These are phyloP conservation scores for Coleophoma crateriformis DNA, from an alignment of 2,329 filamentous ascomycete genomes.

Conservation along the genomic window DNA sequence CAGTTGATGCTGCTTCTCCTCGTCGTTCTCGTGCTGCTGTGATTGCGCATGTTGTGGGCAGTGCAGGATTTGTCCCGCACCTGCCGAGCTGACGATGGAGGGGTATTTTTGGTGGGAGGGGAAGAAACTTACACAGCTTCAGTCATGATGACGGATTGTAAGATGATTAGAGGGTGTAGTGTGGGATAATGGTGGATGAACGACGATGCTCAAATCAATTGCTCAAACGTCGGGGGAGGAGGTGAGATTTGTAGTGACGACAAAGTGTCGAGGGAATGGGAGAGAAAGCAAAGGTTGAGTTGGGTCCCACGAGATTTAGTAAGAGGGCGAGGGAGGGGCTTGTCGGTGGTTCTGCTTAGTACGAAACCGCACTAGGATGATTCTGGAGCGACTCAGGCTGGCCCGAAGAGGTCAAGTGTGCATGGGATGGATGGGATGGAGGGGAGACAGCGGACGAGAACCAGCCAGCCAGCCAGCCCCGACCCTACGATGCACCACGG, in stretches of 20 bases:
- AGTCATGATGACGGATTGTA: slow-evolving; percentile 19
- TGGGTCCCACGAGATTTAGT: slow-evolving; percentile 1
- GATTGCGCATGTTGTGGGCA: too few species aligned
- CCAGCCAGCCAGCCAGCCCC: too few species aligned
- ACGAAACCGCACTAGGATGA: neutral
- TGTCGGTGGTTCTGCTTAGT: slow-evolving; percentile 1
- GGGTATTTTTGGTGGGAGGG: slow-evolving; percentile 22
- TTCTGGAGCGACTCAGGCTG: neutral
- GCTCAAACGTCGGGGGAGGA: neutral
- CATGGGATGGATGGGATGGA: too few species aligned
- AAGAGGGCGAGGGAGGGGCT: neutral
- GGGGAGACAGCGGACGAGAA: too few species aligned
- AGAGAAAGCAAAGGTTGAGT: neutral
- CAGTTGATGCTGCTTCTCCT: too few species aligned
- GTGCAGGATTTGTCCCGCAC: slow-evolving; percentile 3
- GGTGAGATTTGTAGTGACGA: neutral
- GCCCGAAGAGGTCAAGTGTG: neutral
- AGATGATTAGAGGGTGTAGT: neutral
- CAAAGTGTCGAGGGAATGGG: neutral
- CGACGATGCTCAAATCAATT: neutral
- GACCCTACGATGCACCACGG: too few species aligned
- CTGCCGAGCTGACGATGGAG: slow-evolving; percentile 19
- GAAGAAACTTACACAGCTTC: slow-evolving; percentile 54
- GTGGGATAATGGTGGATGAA: neutral
- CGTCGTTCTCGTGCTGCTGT: too few species aligned